Evolutionary conservation across 352 stramenopile genomes (phyloP), one percentile per base, ranked within the genome.

Genomic region (Phytophthora podocarpi): DNA sequence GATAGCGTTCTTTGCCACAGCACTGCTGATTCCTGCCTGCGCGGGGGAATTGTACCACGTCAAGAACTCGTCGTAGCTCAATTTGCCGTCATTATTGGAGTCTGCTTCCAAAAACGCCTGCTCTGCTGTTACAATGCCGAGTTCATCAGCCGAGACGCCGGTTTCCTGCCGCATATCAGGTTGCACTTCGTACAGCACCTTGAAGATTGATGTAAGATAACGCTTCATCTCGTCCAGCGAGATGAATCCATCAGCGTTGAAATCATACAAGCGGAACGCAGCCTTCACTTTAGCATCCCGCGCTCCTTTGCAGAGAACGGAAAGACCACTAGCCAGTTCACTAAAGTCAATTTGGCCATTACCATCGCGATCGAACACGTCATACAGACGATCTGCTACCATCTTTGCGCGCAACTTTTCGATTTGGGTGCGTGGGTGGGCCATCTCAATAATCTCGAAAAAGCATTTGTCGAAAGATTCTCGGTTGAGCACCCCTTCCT

Each of bases 61-160:
- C 43, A 92, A 64, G 43, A 97, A 97, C 36, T 97, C 87, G 24
- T 96, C 83, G 46, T 95, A 95, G 46, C 84, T 93, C 13, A 97
- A 59, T 31, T 93, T 89, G 20, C 86, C 87, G 42, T 96, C 85
- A 24, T 81, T 60, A 35, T 95, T 90, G 2, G 73, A 59, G 32
- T 97, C 85, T 6, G 87, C 87, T 75, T 97, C 86, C 8, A 87
- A 36, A 57, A 97, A 97, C 8, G 84, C 89, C 46, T 95, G 85
- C 49, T 95, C 84, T 2, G 87, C 86, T 1, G 87, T 96, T 28
- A 95, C 82, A n/a, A 69, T 32, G 1, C 83, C 89, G 0, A 96
- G 73, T 45, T 95, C 80, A 24, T 93, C 80, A 5, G 89, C 78
- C 0, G 81, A 81, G 0, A 90, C 78, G 12, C 82, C 82, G 0